Evolutionary conservation across 2,329 filamentous ascomycete genomes (phyloP), one percentile per base, ranked within the genome.

Genomic region (Tricladium varicosporioides): DNA sequence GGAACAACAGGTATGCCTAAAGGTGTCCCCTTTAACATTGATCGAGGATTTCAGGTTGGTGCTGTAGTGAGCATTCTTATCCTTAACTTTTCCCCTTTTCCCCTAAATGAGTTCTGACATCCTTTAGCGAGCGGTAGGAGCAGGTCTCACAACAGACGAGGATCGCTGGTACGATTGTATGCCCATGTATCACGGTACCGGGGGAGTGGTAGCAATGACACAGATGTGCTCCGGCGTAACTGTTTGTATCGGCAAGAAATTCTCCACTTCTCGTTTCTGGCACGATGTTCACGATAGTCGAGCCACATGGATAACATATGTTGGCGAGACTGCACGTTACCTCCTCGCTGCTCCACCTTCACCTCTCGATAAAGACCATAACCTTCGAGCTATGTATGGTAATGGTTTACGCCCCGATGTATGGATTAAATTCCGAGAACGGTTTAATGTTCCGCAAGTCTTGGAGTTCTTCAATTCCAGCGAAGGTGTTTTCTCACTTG

Each of bases 1-100:
- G 88, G 88, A 36, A 92, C 89, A 0, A 92, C 89, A 0, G 89
- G 89, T 2, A 71, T 89, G 62, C 88, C 89, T 10, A 92, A 92
- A 70, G 88, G 84, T 1, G 87, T 85, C 63, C 70, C 79, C 0
- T 84, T 89, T 63, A 82, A 82, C 15, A 78, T 80, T 8, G 71
- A 75, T 2, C 76, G 73, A 15, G 70, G 68, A 0, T 76, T 65
- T 71, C 54, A 15, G 14, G 22, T 18, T 14, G 43, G 18, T 27
- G 49, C 55, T 15, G 16, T 19, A 32, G 40, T 54, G 48, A 44
- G 13, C 5, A 16, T n/a, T 10, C 19, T 42, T 18, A 19, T 22
- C 40, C 7, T 10, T 14, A 19, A 5, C 13, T 22, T 16, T 40
- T 22, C 18, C 5, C 19, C 10, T 43, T 10, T 18, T 36, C 18